Evolutionary conservation across 2,329 filamentous ascomycete species (phyloP).

Genomic region (Neopestalotiopsis sp.): DNA sequence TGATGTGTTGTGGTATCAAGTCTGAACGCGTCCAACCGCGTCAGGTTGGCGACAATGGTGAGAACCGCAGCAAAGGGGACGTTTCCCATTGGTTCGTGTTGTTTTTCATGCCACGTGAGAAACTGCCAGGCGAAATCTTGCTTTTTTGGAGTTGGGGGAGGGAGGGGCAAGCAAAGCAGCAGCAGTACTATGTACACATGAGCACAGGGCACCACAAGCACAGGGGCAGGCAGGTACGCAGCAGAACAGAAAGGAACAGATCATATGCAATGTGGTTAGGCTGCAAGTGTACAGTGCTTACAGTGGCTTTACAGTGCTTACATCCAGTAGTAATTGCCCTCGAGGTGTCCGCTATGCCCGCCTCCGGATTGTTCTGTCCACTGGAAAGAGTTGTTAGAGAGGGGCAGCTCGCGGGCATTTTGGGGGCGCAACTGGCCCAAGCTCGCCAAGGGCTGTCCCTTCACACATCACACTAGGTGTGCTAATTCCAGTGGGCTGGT

Average conservation of each 20-base stretch:
- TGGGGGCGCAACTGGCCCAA: not conserved
- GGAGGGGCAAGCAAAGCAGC: not conserved
- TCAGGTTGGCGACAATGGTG: constrained; percentile 13
- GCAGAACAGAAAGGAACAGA: not conserved
- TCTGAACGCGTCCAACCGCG: constrained; percentile 15
- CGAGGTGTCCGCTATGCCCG: not conserved
- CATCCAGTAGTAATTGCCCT: not conserved
- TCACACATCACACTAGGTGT: not conserved
- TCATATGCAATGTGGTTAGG: no score
- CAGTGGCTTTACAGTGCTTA: not conserved
- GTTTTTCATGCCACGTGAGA: constrained; percentile 14
- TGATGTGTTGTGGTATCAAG: not conserved
- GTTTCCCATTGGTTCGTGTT: not conserved
- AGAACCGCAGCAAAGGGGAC: not conserved
- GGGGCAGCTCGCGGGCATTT: not conserved
- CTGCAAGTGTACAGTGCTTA: not conserved
- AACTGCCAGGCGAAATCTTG: not conserved
- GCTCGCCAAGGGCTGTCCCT: not conserved
- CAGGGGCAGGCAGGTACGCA: not conserved
- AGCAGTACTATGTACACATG: not conserved
- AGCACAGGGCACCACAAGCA: not conserved
- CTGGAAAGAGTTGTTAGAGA: not conserved
- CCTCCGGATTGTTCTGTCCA: not conserved
- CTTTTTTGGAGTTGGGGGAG: not conserved
- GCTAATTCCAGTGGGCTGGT: not conserved